Evolutionary conservation across 1,139 yeast species (phyloP), one percentile per base, ranked within the genome.

Genomic region (Zhuliangozyma blackwelliae): DNA sequence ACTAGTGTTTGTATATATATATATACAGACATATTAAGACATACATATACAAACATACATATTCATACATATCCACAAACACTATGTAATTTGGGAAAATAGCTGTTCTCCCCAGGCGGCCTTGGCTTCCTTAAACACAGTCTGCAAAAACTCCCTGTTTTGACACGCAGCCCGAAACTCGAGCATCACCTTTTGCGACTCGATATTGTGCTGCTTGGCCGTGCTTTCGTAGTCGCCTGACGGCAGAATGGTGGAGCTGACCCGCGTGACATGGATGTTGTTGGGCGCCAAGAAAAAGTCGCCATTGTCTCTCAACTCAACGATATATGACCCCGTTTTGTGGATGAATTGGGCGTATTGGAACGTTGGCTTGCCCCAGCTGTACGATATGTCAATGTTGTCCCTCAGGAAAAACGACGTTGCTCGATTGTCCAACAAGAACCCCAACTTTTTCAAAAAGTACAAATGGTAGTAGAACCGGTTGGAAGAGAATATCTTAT

Each of bases 311-410:
- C 92, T 68, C 33, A 94, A 70, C 57, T 94, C 97, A 3, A 94
- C 95, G 40, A 94, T 77, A 46, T 90, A 87, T 2, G 87, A 80
- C 2, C 98, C 99, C 1, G 95, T 79, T 45, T 71, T 75, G 58
- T 94, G 98, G 38, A 94, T 82, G 52, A 84, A 94, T 58, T 94
- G 98, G 1, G 90, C 88, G 55, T 77, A 84, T 47, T 82, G 79
- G 63, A 86, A 90, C 20, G 70, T 68, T 1, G 96, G 95, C 41
- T 74, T 77, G 2, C 97, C 97, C 97, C 97, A 92, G 28, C 96
- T 86, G 57, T 89, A 90, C 11, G 72, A 59, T 23, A 87, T 76
- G 28, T 77, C 79, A 37, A 76, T 74, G 32, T 72, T 65, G 29
- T 69, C 76, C 36, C 63, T 65, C 56, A 65, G 68, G 54, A 83